Evolutionary conservation across 805 yeast genomes (phyloP), one percentile per base, ranked within the genome.

Genomic region (Saccharomycopsis olivae): DNA sequence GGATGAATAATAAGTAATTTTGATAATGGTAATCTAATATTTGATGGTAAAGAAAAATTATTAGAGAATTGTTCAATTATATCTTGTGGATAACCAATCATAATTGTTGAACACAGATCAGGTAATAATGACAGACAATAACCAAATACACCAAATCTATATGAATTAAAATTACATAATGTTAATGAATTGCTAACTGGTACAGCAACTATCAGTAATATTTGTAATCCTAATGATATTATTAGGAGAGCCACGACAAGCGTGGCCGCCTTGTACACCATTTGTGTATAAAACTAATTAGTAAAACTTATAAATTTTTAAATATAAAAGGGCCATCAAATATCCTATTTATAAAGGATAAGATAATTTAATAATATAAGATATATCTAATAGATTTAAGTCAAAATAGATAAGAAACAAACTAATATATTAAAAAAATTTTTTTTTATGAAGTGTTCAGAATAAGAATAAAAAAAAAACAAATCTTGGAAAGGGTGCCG

Each of bases 111-210:
- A 50, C 80, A 73, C 1, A 47, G 47, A 3, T 51, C 51, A 28
- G 18, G 32, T 5, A 16, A 34, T 4, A 51, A 40, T 27, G 59
- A 51, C 25, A 60, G 50, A 53, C 88, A 81, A 49, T 73, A 66
- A 1, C 89, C 89, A 57, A 77, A 78, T 1, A 80, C 83, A 2
- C 89, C 89, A 51, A 75, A 80, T 46, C 59, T 55, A 52, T 64
- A 64, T 17, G 66, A 71, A 19, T 62, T 59, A 51, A 62, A 71
- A 2, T 64, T 53, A 36, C 80, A 69, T 2, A 80, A 62, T 3
- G 69, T 51, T 20, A 79, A 61, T 18, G 47, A 44, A 11, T 54
- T 51, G 1, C 80, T 67, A n/a, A 78, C 56, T 0, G 89, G 89
- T 3, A 68, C 75, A 0, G 86, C 63, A 9, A 79, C 47, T 4